Evolutionary conservation across 1,284 basidiomycete genomes (phyloP), one percentile per base, ranked within the genome.

Genomic region (Trichosporon asahii): DNA sequence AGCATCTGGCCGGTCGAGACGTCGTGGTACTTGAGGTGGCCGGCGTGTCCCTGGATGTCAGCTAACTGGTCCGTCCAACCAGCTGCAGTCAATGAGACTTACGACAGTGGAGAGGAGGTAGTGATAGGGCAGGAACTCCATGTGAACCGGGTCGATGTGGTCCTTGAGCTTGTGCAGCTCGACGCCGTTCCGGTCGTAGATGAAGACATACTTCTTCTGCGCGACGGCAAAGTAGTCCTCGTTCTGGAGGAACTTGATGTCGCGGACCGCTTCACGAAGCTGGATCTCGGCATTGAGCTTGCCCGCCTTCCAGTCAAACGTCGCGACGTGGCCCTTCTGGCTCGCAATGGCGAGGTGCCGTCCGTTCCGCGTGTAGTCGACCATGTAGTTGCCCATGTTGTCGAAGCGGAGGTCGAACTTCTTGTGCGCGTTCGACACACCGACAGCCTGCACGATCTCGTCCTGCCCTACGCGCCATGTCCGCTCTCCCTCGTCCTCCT

Each of bases 21-120:
- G 80, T 99, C 96, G 85, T 97, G 95, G 84, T 98, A 99, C 85
- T 96, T 96, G 1, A 99, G 86, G 81, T 91, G 94, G 0, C 96
- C 96, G 14, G 88, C 86, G 76, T 94, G 91, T 11, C 95, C 94
- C 91, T 93, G 75, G 23, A 53, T 12, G 65, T 70, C 61, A 70
- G 66, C 53, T 29, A n/a, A n/a, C n/a, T n/a, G n/a, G n/a, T n/a
- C n/a, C n/a, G n/a, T n/a, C n/a, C n/a, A n/a, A n/a, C n/a, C n/a
- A n/a, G n/a, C n/a, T n/a, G n/a, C n/a, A n/a, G n/a, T n/a, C n/a
- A n/a, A n/a, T n/a, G n/a, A n/a, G n/a, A 88, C 90, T 72, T 79
- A 92, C 91, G 18, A 96, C 87, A 65, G 89, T 91, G 1, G 90
- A 92, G 6, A 99, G 88, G 18, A 99, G 86, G 90, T 94, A 99